Evolutionary conservation across 495 filamentous ascomycete genomes (phyloP), one percentile per base, ranked within the genome.

Genomic region (Physcia stellaris): DNA sequence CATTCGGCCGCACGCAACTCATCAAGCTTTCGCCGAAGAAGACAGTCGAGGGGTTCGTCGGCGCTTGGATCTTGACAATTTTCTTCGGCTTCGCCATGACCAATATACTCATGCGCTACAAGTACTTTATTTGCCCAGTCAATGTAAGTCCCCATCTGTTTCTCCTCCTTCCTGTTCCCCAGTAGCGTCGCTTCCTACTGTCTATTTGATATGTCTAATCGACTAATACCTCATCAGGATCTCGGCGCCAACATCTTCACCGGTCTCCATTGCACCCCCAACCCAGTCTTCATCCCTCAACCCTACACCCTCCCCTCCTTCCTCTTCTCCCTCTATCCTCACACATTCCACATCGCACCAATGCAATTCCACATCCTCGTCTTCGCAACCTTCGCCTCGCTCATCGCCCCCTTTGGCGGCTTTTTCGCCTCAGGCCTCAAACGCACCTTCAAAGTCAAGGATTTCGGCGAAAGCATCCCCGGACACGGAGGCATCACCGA

Each of bases 1-100:
- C 86, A 6, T 94, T 99, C 56, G 92, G 92, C 28, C 73, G 86
- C 35, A 99, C 92, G 12, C 92, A 93, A 56, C 70, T 99, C 31
- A 99, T 99, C 62, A 93, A 96, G 63, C 67, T 99, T 17, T 95
- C 87, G 1, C 92, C 92, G 2, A 99, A 99, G 70, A 99, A 99
- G 77, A 99, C 92, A 1, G 90, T 96, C 29, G 92, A 99, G 59
- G 92, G 92, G 18, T 99, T 99, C 56, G 65, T 96, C 27, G 92
- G 92, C 40, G 92, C 92, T 16, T 99, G 92, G 92, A 65, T 92
- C 50, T 87, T 86, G 68, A 96, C 90, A 29, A 73, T 94, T 45
- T 62, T 85, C 41, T 86, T 88, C 53, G 92, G 84, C 39, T 64
- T 81, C 46, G 63, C 74, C 46, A 74, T 96, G 61, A 90, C 86